Percentiles rank a stretch among this genome's conserved stretches.
These are phyloP conservation scores for Hirschfeldia incana DNA, from an alignment of 345 rosid species.

Conservation along the genomic window DNA sequence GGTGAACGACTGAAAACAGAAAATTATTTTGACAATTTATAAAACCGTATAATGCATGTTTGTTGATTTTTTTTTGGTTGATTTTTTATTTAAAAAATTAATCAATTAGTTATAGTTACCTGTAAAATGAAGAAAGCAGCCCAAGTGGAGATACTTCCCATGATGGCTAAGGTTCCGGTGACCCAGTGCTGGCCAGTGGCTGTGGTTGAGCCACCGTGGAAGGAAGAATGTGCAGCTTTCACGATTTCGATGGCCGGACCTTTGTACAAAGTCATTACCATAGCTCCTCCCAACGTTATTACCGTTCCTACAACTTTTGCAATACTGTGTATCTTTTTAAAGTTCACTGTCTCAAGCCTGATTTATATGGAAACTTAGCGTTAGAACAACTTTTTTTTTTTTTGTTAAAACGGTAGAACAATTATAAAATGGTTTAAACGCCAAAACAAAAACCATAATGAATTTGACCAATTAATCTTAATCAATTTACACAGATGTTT, in stretches of 20 bases:
- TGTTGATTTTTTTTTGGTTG: not conserved
- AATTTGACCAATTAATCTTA: not conserved
- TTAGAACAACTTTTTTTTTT: not conserved
- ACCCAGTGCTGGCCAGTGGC: constrained; percentile 57
- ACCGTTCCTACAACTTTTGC: constrained; percentile 78
- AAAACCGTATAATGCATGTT: not conserved
- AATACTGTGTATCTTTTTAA: constrained; percentile 58
- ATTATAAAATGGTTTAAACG: not conserved
- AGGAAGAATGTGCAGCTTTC: constrained; percentile 39
- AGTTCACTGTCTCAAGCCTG: constrained; percentile 72
- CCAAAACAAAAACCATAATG: not conserved
- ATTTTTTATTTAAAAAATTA: not conserved
- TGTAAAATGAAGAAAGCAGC: constrained; percentile 67
- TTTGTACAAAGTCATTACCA: constrained; percentile 90
- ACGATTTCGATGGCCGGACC: constrained; percentile 71
- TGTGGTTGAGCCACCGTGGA: constrained; percentile 31
- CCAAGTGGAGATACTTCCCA: constrained; percentile 69
- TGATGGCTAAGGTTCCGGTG: constrained; percentile 61
- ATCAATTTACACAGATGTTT: not conserved
- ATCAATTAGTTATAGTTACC: not conserved
- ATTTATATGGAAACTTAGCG: not conserved
- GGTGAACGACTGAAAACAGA: constrained; percentile 61
- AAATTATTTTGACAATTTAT: not conserved
- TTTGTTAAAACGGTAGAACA: not conserved
- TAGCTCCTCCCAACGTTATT: constrained; percentile 75